Percentiles rank a stretch among this genome's conserved stretches.
phyloP scores from a whole-genome alignment of 2,329 filamentous ascomycete species.

The Colletotrichum lini region DNA sequence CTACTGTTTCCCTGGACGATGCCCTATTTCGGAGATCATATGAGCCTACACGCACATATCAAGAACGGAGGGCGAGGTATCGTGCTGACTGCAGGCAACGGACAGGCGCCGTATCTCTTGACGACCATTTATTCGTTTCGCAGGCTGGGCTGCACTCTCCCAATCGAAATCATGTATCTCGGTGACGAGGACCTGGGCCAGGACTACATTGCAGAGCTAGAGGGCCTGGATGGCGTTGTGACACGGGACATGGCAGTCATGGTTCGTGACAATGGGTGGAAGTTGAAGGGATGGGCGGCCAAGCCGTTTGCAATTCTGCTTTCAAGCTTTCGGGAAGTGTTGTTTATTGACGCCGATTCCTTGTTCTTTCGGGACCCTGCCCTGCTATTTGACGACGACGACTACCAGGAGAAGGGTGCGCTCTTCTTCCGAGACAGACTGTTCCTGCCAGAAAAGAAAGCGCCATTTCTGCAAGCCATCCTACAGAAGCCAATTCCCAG shows the following conservation, averaged over 20 bases:
- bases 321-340: neutral
- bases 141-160: neutral
- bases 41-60: constrained; percentile 3
- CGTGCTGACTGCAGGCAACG: neutral
- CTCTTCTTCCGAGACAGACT: constrained; percentile 3
- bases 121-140: neutral
- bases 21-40: constrained; percentile 7
- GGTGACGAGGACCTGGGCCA: constrained; percentile 4
- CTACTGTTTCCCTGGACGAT: constrained; percentile 10
- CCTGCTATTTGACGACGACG: neutral
- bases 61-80: constrained; percentile 6
- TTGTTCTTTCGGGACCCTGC: constrained; percentile 4
- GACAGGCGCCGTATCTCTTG: constrained; percentile 7
- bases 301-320: constrained; percentile 5
- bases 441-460: neutral
- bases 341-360: constrained; percentile 5
- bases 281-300: neutral
- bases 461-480: neutral
- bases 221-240: neutral
- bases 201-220: neutral
- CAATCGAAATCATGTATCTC: constrained; percentile 16
- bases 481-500: neutral
- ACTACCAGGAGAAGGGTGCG: neutral
- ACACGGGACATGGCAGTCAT: constrained; percentile 4
- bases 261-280: neutral